A percentile compares a stretch with the other conserved stretches of the same genome.
phyloP scores from a whole-genome alignment of 148 eudicot species.

The Fagopyrum homotropicum region DNA sequence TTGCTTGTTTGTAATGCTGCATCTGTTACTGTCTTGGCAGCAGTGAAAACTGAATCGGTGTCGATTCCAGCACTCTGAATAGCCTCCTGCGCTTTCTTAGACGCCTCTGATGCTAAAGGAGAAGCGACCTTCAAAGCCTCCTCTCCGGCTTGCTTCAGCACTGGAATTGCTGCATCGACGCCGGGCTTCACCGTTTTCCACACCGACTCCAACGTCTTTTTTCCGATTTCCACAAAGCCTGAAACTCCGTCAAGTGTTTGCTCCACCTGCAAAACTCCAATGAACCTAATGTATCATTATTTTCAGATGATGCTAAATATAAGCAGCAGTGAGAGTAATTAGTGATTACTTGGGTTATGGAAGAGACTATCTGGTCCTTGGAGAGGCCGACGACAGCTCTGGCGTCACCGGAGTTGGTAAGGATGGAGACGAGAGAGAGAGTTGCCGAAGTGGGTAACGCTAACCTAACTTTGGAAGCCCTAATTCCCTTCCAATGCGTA shows the following conservation, averaged over 20 bases:
- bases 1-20: slow-evolving; percentile 76
- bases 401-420: slow-evolving; percentile 46
- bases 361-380: slow-evolving; percentile 78
- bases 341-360: slow-evolving; percentile 65
- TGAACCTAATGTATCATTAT: background rate
- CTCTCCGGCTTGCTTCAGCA: slow-evolving; percentile 71
- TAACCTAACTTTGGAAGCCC: slow-evolving; percentile 7
- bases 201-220: slow-evolving; percentile 40
- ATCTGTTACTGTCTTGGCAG: slow-evolving; percentile 82
- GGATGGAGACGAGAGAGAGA: slow-evolving; percentile 51
- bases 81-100: slow-evolving; percentile 83
- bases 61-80: slow-evolving; percentile 78
- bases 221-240: slow-evolving; percentile 38
- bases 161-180: slow-evolving; percentile 64
- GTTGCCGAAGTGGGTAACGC: slow-evolving; percentile 44
- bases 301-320: background rate
- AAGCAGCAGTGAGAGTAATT: background rate
- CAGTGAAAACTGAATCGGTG: slow-evolving; percentile 52
- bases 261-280: slow-evolving; percentile 51
- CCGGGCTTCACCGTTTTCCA: slow-evolving; percentile 61
- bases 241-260: slow-evolving; percentile 68
- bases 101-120: slow-evolving; percentile 68
- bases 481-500: slow-evolving; percentile 27
- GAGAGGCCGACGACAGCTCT: slow-evolving; percentile 50
- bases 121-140: slow-evolving; percentile 63